Evolutionary conservation across 2,329 filamentous ascomycete genomes (phyloP).

Genomic region (Penicillium polonicum): DNA sequence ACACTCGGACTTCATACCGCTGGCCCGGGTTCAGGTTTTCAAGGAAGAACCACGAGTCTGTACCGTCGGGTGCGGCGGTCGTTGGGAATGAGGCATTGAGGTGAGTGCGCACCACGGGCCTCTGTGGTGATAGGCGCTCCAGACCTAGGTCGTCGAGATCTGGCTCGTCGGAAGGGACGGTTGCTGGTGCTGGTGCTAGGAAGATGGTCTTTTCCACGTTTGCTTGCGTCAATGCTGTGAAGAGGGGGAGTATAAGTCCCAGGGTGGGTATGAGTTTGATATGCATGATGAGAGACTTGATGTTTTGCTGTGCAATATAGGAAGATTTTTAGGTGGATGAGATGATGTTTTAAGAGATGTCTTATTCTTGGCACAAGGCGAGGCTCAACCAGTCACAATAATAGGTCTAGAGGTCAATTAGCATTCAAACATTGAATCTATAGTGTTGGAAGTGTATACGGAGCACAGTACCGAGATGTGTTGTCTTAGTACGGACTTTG

Average conservation of each 20-base stretch:
- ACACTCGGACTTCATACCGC: conserved; percentile 87
- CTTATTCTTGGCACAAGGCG: not conserved
- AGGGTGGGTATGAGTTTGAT: conserved; percentile 10
- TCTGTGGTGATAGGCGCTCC: conserved; percentile 60
- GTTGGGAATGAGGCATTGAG: conserved; percentile 69
- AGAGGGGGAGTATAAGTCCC: conserved; percentile 19
- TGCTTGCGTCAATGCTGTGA: conserved; percentile 43
- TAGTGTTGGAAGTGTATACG: not conserved
- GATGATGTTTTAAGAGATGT: not conserved
- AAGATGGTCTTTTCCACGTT: conserved; percentile 95
- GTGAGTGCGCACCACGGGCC: conserved; percentile 59
- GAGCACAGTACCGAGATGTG: not conserved
- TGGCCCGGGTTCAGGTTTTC: conserved; percentile 66
- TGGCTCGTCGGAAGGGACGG: conserved; percentile 56
- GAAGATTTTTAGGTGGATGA: not conserved
- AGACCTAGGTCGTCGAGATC: conserved; percentile 63
- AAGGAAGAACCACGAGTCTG: conserved; percentile 76
- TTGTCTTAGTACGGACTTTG: conserved; percentile 1
- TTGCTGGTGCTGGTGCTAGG: conserved; percentile 62
- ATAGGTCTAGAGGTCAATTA: not conserved
- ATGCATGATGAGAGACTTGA: conserved; percentile 10
- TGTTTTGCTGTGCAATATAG: not conserved
- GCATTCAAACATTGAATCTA: not conserved
- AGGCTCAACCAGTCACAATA: not conserved
- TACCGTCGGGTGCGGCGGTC: conserved; percentile 53